A percentile compares a stretch with the other conserved stretches of the same genome.
Conservation (phyloP, 1,139 yeast species). For the Zygosaccharomyces sapae region DNA sequence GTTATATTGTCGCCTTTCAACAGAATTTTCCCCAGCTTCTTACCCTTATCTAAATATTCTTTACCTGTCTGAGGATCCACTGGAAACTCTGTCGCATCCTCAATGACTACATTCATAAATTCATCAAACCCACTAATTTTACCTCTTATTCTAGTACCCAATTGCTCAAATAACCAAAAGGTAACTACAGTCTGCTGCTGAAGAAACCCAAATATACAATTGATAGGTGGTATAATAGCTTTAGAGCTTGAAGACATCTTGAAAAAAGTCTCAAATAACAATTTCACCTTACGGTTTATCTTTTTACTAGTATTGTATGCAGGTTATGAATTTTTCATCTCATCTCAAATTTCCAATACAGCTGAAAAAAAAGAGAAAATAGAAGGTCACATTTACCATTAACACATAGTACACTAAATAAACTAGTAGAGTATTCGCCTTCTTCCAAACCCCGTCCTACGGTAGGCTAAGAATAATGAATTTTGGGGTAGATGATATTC, state of each 20-base stretch:
- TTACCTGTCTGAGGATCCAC: constrained; percentile 36
- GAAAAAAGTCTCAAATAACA: neutral
- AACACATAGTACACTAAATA: neutral
- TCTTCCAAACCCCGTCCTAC: neutral
- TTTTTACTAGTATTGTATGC: too few species aligned
- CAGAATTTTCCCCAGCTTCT: constrained; percentile 60
- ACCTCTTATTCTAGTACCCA: constrained; percentile 74
- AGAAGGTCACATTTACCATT: neutral
- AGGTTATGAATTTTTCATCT: neutral
- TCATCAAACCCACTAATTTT: constrained; percentile 89
- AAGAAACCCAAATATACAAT: constrained; percentile 77
- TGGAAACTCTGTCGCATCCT: constrained; percentile 74
- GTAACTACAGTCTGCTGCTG: constrained; percentile 78
- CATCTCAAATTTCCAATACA: constrained; percentile 1
- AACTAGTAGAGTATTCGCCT: neutral
- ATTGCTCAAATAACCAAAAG: constrained; percentile 87
- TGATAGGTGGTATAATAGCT: constrained; percentile 81
- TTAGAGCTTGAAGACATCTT: constrained; percentile 17
- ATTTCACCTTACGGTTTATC: too few species aligned
- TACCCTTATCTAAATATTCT: constrained; percentile 35
- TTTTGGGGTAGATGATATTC: constrained; percentile 22
- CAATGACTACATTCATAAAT: constrained; percentile 93
- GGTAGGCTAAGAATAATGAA: constrained; percentile 16
- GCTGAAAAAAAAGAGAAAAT: neutral
- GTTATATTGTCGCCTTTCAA: constrained; percentile 94